Percentiles rank a stretch among this genome's conserved stretches.
These are phyloP conservation scores for Ceratorhiza oryzae-sativae DNA, from an alignment of 1,284 basidiomycete genomes.

Conservation along the genomic window DNA sequence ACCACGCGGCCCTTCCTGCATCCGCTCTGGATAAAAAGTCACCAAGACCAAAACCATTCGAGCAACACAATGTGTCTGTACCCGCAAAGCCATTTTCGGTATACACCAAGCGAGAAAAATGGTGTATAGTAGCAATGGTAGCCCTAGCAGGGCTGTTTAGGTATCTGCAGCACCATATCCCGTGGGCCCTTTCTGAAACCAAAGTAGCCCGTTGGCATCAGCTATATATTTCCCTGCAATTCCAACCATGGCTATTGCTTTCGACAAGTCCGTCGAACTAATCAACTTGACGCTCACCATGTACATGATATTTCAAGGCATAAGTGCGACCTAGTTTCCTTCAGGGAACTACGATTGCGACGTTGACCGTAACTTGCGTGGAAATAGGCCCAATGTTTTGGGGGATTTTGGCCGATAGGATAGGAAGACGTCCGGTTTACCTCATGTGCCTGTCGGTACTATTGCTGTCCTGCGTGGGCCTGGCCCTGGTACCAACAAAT, in stretches of 20 bases:
- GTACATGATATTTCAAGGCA: constrained; percentile 79
- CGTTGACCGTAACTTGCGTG: neutral
- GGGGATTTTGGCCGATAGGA: constrained; percentile 64
- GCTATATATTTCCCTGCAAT: constrained; percentile 83
- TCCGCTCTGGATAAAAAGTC: neutral
- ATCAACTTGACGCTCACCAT: constrained; percentile 81
- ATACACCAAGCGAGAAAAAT: constrained; percentile 66
- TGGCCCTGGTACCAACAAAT: constrained; percentile 65
- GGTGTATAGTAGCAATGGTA: constrained; percentile 67
- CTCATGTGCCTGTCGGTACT: constrained; percentile 62
- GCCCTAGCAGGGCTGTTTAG: constrained; percentile 69
- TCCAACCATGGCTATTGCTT: constrained; percentile 66
- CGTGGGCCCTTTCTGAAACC: neutral
- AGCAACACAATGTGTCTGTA: no score
- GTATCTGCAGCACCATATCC: constrained; percentile 48
- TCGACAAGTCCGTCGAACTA: constrained; percentile 68
- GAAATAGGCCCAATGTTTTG: constrained; percentile 65
- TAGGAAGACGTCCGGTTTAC: constrained; percentile 64
- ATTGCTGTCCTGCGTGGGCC: constrained; percentile 62
- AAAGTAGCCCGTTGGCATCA: constrained; percentile 67
- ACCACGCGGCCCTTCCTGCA: neutral
- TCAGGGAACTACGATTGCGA: constrained; percentile 31
- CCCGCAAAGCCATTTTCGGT: constrained; percentile 47
- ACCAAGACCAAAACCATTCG: neutral
- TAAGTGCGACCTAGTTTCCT: constrained; percentile 56